Base-by-base conservation (phyloP, 1,284 basidiomycete genomes). In the Caloboletus firmus region DNA sequence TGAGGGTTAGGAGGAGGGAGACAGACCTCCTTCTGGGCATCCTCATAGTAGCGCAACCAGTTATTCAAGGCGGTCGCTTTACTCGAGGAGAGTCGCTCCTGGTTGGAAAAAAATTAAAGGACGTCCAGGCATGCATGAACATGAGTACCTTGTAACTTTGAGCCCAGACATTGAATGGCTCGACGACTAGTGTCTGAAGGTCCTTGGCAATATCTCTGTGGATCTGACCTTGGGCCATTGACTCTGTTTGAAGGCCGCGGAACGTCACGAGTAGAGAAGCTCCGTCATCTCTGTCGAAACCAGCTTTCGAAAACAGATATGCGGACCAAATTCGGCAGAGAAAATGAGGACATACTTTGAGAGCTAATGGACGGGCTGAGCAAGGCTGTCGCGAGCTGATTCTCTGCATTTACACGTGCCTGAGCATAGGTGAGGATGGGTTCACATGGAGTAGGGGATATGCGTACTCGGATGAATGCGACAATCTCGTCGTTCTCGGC, bases 401-500 rank as follows among this genome's bases (percentile, higher is more conserved):
- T 77, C 67, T 92, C 89, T 47, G 84, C 83, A 36, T 68, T 70
- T 41, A 82, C 85, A 47, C 90, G 82, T 52, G 84, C 79, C 88
- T 91, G 58, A 12, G 48, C 52, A 41, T 37, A 26, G 34, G 41
- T 63, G 35, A 58, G 45, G 12, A 37, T 3, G 24, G 31, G 22
- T 51, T 55, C 52, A 49, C 8, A 58, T 37, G 56, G 39, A 20
- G 18, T 7, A n/a, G n/a, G 9, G 42, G n/a, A 44, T 6, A 28
- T 26, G 70, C 83, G 56, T 67, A 92, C 93, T 70, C 85, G 79
- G 54, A 96, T 87, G 73, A 95, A 95, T 22, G 81, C 77, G 50
- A 89, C 76, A 41, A 95, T 83, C 69, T 95, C 89, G 57, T 85
- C 80, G 73, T 93, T 88, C 75, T 95, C 93, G 18, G 78, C 78